Conservation (phyloP, 2,329 filamentous ascomycete species). For the Botryotinia calthae region DNA sequence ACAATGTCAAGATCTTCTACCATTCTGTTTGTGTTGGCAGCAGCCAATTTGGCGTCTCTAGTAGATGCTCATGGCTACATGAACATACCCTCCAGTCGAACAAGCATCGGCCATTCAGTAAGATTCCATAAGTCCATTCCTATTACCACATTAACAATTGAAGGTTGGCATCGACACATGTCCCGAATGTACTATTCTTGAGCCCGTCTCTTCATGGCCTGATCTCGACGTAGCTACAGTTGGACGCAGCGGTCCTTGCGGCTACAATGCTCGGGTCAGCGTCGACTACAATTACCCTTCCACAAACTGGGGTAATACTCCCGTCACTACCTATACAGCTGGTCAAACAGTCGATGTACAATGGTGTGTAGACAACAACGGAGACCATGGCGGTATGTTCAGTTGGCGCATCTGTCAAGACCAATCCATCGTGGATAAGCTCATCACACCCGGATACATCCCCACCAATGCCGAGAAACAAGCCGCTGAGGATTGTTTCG, state of each 20-base stretch:
- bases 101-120: constrained; percentile 46
- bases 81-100: constrained; percentile 45
- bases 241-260: constrained; percentile 50
- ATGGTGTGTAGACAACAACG: constrained; percentile 57
- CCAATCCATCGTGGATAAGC: constrained; percentile 50
- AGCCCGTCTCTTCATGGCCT: constrained; percentile 52
- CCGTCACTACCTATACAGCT: constrained; percentile 46
- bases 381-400: constrained; percentile 57
- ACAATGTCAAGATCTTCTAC: neutral
- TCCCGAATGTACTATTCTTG: constrained; percentile 54
- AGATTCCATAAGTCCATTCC: constrained; percentile 37
- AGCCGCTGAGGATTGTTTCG: constrained; percentile 52
- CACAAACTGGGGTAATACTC: constrained; percentile 43
- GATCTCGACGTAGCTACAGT: constrained; percentile 47
- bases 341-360: constrained; percentile 50
- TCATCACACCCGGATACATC: constrained; percentile 47
- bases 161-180: constrained; percentile 46
- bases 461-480: constrained; percentile 53
- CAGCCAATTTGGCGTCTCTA: neutral
- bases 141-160: neutral
- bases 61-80: constrained; percentile 47
- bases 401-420: constrained; percentile 53
- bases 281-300: constrained; percentile 41
- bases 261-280: constrained; percentile 52
- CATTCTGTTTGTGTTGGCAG: neutral